Evolutionary conservation across 768 basidiomycete genomes (phyloP).

Genomic region (Leccinum fibrillosum): DNA sequence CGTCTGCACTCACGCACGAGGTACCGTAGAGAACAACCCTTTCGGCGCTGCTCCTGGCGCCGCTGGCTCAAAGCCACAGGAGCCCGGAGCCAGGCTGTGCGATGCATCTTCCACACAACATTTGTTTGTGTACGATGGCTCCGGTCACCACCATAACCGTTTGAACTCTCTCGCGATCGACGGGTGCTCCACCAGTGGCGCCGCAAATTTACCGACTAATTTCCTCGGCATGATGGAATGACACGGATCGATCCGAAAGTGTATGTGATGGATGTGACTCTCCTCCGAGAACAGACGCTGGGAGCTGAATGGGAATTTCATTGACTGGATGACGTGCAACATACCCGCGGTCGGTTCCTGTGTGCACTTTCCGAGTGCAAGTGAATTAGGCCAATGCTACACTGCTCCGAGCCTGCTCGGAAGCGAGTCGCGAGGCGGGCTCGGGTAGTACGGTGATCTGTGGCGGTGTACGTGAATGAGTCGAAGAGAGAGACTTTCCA

Average conservation of each 20-base stretch:
- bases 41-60: not conserved
- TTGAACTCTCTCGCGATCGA: not conserved
- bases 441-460: no score
- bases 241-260: not conserved
- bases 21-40: not conserved
- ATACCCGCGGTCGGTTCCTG: not conserved
- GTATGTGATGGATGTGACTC: not conserved
- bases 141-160: not conserved
- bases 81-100: not conserved
- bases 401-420: no score
- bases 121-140: not conserved
- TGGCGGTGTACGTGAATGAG: no score
- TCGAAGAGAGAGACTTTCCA: no score
- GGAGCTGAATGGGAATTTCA: not conserved
- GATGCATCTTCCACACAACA: not conserved
- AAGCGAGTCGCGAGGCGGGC: no score
- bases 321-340: not conserved
- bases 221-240: not conserved
- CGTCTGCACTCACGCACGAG: not conserved
- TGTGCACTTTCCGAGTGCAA: no score
- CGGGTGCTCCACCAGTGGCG: not conserved
- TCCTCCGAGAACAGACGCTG: not conserved
- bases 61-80: not conserved
- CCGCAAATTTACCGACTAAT: not conserved
- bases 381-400: no score